A percentile compares a stretch with the other conserved stretches of the same genome.
Conservation (phyloP, 257 asterid species). For the Solanum gandarillasii region DNA sequence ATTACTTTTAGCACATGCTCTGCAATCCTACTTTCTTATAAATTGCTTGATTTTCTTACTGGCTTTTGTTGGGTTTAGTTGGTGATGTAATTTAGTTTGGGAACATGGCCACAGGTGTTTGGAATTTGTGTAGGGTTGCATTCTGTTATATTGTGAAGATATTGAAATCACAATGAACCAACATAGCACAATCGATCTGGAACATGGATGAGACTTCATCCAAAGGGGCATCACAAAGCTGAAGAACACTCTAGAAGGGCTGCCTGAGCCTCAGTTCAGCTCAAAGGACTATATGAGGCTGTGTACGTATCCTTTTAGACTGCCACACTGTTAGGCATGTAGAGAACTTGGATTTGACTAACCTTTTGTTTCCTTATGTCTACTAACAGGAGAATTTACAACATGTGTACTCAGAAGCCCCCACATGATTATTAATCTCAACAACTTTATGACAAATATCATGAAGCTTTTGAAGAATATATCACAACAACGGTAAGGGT, state of each 20-base stretch:
- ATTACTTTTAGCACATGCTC: neutral
- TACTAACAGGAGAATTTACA: slow-evolving; percentile 62
- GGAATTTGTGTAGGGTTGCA: slow-evolving; percentile 7
- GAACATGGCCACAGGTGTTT: neutral
- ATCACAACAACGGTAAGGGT: slow-evolving; percentile 53
- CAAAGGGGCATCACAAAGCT: slow-evolving; percentile 81
- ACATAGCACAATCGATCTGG: slow-evolving; percentile 63
- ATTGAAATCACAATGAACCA: slow-evolving; percentile 54
- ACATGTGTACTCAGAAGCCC: slow-evolving; percentile 97
- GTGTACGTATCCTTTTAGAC: slow-evolving; percentile 53
- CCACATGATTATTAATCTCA: slow-evolving; percentile 86
- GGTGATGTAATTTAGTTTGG: neutral
- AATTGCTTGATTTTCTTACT: neutral
- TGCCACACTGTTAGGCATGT: neutral
- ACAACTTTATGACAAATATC: slow-evolving; percentile 81
- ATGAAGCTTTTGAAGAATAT: slow-evolving; percentile 75
- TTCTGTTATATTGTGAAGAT: slow-evolving; percentile 10
- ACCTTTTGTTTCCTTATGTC: slow-evolving; percentile 13
- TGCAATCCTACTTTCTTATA: neutral
- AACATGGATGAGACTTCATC: slow-evolving; percentile 82
- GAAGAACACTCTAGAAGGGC: slow-evolving; percentile 75
- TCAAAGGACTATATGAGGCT: slow-evolving; percentile 89
- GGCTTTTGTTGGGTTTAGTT: neutral
- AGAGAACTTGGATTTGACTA: neutral
- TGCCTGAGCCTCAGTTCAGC: slow-evolving; percentile 32